Percentiles rank a stretch among this genome's conserved stretches.
Evolutionary conservation across 495 filamentous ascomycete species (phyloP).

Genomic region (Xeromyces bisporus): DNA sequence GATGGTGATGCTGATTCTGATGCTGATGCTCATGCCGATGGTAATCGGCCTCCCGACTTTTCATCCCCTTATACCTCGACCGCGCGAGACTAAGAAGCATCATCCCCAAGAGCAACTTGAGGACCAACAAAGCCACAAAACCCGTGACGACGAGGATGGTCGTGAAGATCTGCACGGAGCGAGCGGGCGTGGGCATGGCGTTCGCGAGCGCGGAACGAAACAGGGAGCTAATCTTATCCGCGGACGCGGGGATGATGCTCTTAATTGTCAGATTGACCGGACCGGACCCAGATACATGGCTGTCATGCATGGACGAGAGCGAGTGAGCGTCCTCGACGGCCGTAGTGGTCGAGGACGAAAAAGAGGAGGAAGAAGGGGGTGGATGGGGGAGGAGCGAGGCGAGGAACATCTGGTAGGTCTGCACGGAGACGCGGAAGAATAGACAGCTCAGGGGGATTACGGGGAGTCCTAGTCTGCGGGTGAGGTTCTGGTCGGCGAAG

Average conservation of each 20-base stretch:
- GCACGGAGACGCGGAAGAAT: conserved; percentile 84
- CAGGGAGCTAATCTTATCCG: conserved; percentile 18
- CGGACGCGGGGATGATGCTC: conserved; percentile 19
- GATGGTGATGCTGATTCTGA: conserved; percentile 1
- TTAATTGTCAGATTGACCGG: conserved; percentile 20
- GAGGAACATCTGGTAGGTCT: conserved; percentile 98
- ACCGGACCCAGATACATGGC: conserved; percentile 23
- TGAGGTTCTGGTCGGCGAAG: conserved; percentile 77
- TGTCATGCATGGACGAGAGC: conserved; percentile 39
- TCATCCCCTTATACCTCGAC: conserved; percentile 65
- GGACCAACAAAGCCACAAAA: conserved; percentile 58
- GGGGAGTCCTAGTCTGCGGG: conserved; percentile 75
- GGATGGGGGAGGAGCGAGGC: conserved; percentile 65
- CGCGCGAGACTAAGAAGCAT: conserved; percentile 55
- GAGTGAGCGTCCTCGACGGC: conserved; percentile 46
- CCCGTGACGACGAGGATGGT: conserved; percentile 61
- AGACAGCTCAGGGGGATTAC: conserved; percentile 86
- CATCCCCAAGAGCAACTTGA: conserved; percentile 79
- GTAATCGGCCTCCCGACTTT: conserved; percentile 44
- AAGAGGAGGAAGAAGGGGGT: conserved; percentile 45
- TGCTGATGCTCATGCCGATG: not conserved
- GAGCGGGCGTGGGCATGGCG: conserved; percentile 27
- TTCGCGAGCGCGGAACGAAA: conserved; percentile 26
- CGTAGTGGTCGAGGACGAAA: no score
- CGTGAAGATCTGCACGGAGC: conserved; percentile 35